Evolutionary conservation across 202 grass and related monocot genomes (phyloP), one percentile per base, ranked within the genome.

Genomic region (Zizania palustris): DNA sequence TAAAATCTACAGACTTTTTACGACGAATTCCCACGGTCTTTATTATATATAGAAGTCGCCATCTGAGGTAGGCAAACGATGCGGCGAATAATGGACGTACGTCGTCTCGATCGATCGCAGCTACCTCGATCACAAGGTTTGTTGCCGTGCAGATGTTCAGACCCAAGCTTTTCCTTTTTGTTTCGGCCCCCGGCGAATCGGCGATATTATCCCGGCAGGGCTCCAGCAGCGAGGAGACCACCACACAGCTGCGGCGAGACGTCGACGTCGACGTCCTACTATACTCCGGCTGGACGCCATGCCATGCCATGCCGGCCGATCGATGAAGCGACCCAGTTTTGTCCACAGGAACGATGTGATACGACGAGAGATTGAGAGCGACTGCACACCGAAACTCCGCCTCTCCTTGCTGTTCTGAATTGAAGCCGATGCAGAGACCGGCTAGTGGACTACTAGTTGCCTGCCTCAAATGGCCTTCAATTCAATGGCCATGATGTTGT

Each of bases 361-460:
- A 11, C 55, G 7, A 11, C 55, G 7, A 70, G 44, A n/a, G 7
- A 35, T 16, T 16, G 82, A 79, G 59, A 67, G 82, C 68, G 12
- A 79, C 75, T n/a, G 6, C 9, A 2, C n/a, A 7, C 45, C 73
- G 4, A 9, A 35, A n/a, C 75, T 59, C 49, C 9, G 67, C 59
- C 59, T 40, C 82, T 78, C 21, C 8, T 73, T 38, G 38, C 66
- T 16, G 41, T 18, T 37, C 65, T 49, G 18, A 36, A 35, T 21
- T 41, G 37, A 67, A 14, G 44, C 63, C 65, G 16, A 21, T 48
- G 36, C 50, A 22, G 63, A 48, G 44, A 45, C 10, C 39, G 60
- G 4, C 34, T 45, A 48, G 1, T 15, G 7, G 22, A 45, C 44
- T 48, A 48, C 11, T 48, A 11, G 42, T 11, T 48, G 38, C 39